Percentiles rank a stretch among this genome's conserved stretches.
Evolutionary conservation across 2,329 filamentous ascomycete species (phyloP).

Genomic region (Onygenales sp.): DNA sequence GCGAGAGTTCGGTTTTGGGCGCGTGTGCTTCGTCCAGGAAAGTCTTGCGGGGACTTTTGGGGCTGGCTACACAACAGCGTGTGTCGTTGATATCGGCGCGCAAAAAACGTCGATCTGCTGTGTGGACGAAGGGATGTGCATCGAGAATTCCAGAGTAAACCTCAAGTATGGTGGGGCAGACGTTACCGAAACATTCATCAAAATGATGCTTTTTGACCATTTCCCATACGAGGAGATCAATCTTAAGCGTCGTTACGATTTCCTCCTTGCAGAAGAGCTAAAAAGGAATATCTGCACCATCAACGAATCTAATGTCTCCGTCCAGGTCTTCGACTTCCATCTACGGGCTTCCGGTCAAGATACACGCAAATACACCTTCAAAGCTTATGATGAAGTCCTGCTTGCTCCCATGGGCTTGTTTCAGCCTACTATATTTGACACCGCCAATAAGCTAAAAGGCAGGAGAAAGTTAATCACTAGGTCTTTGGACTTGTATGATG

Average conservation of each 20-base stretch:
- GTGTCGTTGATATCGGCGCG: constrained; percentile 90
- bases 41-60: constrained; percentile 91
- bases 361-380: constrained; percentile 89
- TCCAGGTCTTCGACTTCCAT: constrained; percentile 83
- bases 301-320: constrained; percentile 79
- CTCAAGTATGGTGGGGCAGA: constrained; percentile 89
- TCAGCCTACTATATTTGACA: constrained; percentile 78
- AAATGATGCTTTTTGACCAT: constrained; percentile 95
- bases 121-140: constrained; percentile 89
- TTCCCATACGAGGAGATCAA: constrained; percentile 97
- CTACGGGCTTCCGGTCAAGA: constrained; percentile 79
- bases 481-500: constrained; percentile 90
- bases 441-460: constrained; percentile 65
- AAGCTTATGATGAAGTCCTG: constrained; percentile 92
- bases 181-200: constrained; percentile 87
- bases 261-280: constrained; percentile 84
- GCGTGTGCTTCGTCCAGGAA: constrained; percentile 91
- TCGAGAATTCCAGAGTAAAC: constrained; percentile 91
- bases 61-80: constrained; percentile 85
- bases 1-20: constrained; percentile 79
- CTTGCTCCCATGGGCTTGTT: constrained; percentile 92
- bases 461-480: constrained; percentile 74
- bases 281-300: constrained; percentile 91
- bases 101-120: constrained; percentile 97
- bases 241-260: constrained; percentile 80